A percentile compares a stretch with the other conserved stretches of the same genome.
Conservation (phyloP, 208 protist species). For the Acanthamoeba healyi region DNA sequence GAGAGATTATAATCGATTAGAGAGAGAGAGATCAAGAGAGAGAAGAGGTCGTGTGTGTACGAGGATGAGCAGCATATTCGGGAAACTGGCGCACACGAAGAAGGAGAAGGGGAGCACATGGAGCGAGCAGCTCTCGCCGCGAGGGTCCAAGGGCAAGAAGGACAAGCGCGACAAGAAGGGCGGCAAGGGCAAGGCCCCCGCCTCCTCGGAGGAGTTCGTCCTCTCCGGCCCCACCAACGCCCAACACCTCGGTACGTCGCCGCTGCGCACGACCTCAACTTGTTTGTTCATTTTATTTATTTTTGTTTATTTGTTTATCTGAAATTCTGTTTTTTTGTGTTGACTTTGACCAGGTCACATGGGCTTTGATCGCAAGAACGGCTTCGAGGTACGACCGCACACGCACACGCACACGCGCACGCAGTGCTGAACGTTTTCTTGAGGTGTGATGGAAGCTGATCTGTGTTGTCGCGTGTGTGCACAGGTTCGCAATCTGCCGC, state of each 20-base stretch:
- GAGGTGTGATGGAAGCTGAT: neutral
- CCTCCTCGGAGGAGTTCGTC: constrained; percentile 23
- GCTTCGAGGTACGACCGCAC: neutral
- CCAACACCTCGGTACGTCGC: constrained; percentile 10
- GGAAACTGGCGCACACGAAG: neutral
- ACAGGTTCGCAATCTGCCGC: constrained; percentile 14
- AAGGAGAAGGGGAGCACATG: neutral
- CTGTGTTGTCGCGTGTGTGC: neutral
- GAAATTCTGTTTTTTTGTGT: neutral
- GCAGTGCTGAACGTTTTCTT: too few species aligned
- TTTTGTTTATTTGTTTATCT: neutral
- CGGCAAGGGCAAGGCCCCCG: too few species aligned
- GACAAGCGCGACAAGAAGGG: neutral
- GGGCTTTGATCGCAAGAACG: constrained; percentile 50
- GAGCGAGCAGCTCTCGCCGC: neutral
- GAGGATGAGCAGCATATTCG: neutral
- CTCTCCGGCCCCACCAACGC: constrained; percentile 24
- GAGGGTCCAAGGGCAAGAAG: constrained; percentile 6
- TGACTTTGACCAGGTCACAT: neutral
- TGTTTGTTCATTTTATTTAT: neutral
- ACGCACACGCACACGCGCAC: neutral
- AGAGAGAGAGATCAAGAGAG: neutral
- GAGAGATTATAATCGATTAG: too few species aligned
- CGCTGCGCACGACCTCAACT: neutral
- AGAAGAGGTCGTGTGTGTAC: too few species aligned